phyloP scores from a whole-genome alignment of 2,329 filamentous ascomycete species.

The Zymoseptoria ardabiliae region DNA sequence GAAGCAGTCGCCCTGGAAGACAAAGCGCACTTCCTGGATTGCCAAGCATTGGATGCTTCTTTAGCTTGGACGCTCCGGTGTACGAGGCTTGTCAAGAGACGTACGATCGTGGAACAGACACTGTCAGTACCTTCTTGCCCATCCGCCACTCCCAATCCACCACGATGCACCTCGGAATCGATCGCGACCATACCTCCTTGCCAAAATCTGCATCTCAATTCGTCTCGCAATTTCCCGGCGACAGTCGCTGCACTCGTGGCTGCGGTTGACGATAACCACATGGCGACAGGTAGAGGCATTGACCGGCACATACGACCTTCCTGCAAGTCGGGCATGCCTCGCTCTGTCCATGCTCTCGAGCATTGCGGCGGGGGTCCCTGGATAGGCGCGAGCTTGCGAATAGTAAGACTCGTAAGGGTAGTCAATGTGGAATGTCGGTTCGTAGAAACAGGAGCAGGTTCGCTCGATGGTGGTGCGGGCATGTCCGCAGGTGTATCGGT shows the following conservation, averaged over 20 bases:
- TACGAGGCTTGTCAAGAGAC: background rate
- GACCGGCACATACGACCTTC: background rate
- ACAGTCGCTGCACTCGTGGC: background rate
- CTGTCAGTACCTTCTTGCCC: background rate
- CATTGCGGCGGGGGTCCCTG: background rate
- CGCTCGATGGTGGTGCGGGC: constrained; percentile 8
- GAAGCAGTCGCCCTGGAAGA: too few relatives aligned
- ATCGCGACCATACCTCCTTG: background rate
- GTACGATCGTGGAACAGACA: background rate
- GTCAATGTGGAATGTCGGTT: constrained; percentile 18
- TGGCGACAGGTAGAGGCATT: background rate
- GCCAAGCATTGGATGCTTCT: background rate
- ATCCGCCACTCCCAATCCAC: background rate
- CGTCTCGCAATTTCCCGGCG: background rate
- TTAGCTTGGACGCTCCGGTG: background rate
- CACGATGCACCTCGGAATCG: background rate
- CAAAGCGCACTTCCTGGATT: too few relatives aligned
- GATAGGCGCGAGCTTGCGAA: background rate
- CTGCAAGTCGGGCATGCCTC: background rate
- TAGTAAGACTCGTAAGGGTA: constrained; percentile 2
- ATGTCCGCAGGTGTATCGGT: constrained; percentile 21
- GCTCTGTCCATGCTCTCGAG: background rate
- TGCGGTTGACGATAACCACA: background rate
- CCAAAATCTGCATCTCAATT: background rate
- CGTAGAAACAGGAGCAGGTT: constrained; percentile 17